Conservation (phyloP, 805 yeast species). For the Candida coleopterorum region DNA sequence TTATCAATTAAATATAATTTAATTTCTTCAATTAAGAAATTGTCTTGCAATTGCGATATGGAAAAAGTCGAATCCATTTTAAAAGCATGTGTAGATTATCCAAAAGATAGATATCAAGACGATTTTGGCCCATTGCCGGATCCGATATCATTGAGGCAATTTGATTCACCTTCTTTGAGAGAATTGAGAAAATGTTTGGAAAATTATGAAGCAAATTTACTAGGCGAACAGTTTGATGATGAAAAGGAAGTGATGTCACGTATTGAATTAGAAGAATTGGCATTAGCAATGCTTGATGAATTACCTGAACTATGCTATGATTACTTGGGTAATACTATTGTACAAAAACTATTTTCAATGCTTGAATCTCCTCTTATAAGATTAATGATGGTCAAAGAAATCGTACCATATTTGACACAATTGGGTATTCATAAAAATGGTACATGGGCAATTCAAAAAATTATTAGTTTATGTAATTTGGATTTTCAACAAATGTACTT, state of each 20-base stretch:
- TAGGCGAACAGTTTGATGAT: slow-evolving; percentile 1
- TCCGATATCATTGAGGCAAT: slow-evolving; percentile 60
- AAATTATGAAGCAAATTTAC: slow-evolving; percentile 19
- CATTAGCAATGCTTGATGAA: slow-evolving; percentile 80
- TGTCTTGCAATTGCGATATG: slow-evolving; percentile 23
- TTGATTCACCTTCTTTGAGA: slow-evolving; percentile 83
- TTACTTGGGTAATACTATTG: slow-evolving; percentile 92
- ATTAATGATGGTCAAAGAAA: slow-evolving; percentile 72
- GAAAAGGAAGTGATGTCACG: slow-evolving; percentile 25
- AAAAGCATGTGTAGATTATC: slow-evolving; percentile 24
- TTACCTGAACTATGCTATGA: slow-evolving; percentile 88
- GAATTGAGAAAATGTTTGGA: slow-evolving; percentile 69
- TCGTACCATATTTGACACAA: slow-evolving; percentile 78
- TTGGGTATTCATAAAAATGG: slow-evolving; percentile 97
- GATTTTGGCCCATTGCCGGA: slow-evolving; percentile 77
- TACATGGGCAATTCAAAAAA: slow-evolving; percentile 98
- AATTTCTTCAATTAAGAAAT: slow-evolving; percentile 13
- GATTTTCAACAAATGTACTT: slow-evolving; percentile 44
- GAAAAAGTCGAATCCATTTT: slow-evolving; percentile 44
- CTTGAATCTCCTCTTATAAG: slow-evolving; percentile 63
- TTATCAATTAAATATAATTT: slow-evolving; percentile 18
- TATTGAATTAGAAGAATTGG: slow-evolving; percentile 72
- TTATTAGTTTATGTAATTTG: slow-evolving; percentile 68
- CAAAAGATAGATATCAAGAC: slow-evolving; percentile 45
- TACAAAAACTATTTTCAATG: slow-evolving; percentile 79